Evolutionary conservation across 148 eudicot species (phyloP), one percentile per base, ranked within the genome.

Genomic region (Polygonum maritimum): DNA sequence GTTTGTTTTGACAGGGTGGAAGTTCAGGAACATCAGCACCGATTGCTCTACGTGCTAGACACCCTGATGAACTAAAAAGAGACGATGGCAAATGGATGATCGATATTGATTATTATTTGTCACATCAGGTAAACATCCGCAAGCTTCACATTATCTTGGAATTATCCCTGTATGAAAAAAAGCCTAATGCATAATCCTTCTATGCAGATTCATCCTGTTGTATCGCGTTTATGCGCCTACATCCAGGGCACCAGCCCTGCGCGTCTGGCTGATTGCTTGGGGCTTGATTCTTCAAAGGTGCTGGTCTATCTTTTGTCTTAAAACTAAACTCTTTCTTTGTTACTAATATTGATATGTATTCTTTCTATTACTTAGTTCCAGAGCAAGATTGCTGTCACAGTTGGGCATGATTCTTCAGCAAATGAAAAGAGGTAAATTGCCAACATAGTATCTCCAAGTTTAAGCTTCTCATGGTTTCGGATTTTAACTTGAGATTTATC

Each of bases 241-340:
- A 96, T 96, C 79, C 90, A 96, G 83, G 99, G 99, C 35, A 96
- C 99, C 67, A 87, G 91, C 81, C 99, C 99, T 81, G 89, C 99
- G 69, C 97, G 91, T 79, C 81, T 96, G 77, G 99, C 98, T 69
- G 89, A 91, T 76, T 96, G 99, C 84, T 85, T 92, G 78, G 99
- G 99, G 73, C 97, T 96, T 75, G 98, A 96, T 82, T 80, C 99
- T 71, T 88, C 93, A 21, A 96, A 96, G 98, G 98, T 93, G 75
- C 76, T 33, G 36, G 15, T 19, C 40, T 40, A 19, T 58, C 19
- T 1, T 44, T 22, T 31, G 13, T 13, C 16, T 33, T 47, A 38
- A 18, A 8, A 10, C 2, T 19, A 19, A 52, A 9, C 12, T 63
- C 67, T 5, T 65, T 80, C 15, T 74, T 62, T 62, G 44, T 74